Conservation (phyloP, 2,329 filamentous ascomycete genomes). For the Calonectria pauciramosa region DNA sequence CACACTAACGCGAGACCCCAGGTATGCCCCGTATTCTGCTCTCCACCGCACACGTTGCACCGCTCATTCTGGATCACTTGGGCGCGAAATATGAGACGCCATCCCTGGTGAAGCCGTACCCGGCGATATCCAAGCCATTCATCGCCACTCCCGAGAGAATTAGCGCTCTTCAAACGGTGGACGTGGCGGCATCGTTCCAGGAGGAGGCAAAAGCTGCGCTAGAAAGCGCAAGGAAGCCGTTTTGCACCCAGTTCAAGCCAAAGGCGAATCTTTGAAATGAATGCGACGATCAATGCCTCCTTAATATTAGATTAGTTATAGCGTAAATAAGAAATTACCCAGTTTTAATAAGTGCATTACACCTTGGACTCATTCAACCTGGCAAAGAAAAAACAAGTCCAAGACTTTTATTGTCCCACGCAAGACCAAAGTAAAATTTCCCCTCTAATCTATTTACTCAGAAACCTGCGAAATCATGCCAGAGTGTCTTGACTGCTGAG, state of each 20-base stretch:
- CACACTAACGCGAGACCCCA: not conserved
- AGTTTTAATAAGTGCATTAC: not conserved
- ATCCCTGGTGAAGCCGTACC: constrained; percentile 13
- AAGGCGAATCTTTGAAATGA: not conserved
- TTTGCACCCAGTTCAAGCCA: not conserved
- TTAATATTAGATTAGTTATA: not conserved
- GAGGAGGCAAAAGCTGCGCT: not conserved
- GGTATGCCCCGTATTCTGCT: constrained; percentile 26
- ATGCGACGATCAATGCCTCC: too few species aligned
- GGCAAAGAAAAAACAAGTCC: not conserved
- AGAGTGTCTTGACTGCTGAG: not conserved
- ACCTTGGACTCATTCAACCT: too few species aligned
- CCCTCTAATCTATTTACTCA: too few species aligned
- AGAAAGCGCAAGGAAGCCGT: constrained; percentile 20
- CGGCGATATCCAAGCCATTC: constrained; percentile 18
- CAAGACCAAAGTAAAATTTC: too few species aligned
- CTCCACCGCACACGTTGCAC: constrained; percentile 20
- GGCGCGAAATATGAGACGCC: constrained; percentile 11
- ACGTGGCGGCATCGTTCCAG: not conserved
- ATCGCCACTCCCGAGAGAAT: constrained; percentile 6
- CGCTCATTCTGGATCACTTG: constrained; percentile 18
- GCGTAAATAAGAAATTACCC: not conserved
- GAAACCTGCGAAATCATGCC: too few species aligned
- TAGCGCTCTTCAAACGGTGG: constrained; percentile 1
- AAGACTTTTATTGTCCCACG: not conserved